Percentiles rank a stretch among this genome's conserved stretches.
Evolutionary conservation across 2,329 filamentous ascomycete species (phyloP).

Genomic region (Boeremia lycopersici): DNA sequence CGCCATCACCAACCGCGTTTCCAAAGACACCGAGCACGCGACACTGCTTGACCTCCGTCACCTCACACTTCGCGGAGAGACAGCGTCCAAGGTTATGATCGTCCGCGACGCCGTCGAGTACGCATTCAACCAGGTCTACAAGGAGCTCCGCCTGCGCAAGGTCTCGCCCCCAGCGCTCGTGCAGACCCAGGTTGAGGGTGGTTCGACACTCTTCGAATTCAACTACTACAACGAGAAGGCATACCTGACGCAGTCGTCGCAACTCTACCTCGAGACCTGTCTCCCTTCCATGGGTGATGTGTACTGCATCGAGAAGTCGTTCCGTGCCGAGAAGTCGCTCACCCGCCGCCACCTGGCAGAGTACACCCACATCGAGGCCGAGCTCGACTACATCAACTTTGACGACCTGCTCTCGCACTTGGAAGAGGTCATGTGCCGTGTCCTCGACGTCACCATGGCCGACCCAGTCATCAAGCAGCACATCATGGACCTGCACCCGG

Average conservation of each 20-base stretch:
- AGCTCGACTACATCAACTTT: slow-evolving; percentile 95
- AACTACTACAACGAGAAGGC: slow-evolving; percentile 88
- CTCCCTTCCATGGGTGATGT: slow-evolving; percentile 90
- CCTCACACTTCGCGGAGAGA: slow-evolving; percentile 82
- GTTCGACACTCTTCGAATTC: slow-evolving; percentile 87
- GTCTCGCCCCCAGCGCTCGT: slow-evolving; percentile 90
- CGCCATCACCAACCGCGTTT: slow-evolving; percentile 84
- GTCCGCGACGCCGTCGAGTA: slow-evolving; percentile 80
- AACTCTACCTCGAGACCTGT: slow-evolving; percentile 96
- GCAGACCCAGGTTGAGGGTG: slow-evolving; percentile 93
- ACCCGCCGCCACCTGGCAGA: slow-evolving; percentile 94
- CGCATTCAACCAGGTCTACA: slow-evolving; percentile 80
- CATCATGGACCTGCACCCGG: slow-evolving; percentile 88
- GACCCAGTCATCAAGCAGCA: slow-evolving; percentile 74
- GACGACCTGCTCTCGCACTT: slow-evolving; percentile 85
- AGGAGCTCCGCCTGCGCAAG: slow-evolving; percentile 77
- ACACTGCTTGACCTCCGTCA: slow-evolving; percentile 82
- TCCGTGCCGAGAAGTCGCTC: slow-evolving; percentile 95
- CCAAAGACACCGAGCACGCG: slow-evolving; percentile 71
- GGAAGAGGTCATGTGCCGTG: slow-evolving; percentile 84
- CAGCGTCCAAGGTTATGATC: slow-evolving; percentile 83
- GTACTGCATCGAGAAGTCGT: slow-evolving; percentile 98
- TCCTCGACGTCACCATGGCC: slow-evolving; percentile 76
- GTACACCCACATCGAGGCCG: slow-evolving; percentile 95
- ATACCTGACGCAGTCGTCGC: slow-evolving; percentile 94